These are phyloP conservation scores for Lactarius akahatsu DNA, from an alignment of 768 basidiomycete genomes.

Conservation along the genomic window DNA sequence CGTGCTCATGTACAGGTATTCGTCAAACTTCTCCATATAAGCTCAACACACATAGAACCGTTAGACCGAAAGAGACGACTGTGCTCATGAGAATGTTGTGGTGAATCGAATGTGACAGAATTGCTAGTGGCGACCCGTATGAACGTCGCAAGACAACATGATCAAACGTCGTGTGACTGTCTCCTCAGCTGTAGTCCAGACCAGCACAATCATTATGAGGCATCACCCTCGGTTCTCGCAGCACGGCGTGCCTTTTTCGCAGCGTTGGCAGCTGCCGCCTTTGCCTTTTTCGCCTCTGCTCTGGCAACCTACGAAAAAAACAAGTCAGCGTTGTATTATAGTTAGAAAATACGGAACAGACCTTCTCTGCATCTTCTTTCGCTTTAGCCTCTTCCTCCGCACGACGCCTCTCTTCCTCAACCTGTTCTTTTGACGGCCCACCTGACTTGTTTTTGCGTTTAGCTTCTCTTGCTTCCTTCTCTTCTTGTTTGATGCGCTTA, in stretches of 20 bases:
- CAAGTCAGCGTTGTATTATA: background rate
- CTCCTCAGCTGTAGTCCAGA: slow-evolving; percentile 7
- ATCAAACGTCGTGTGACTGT: slow-evolving; percentile 6
- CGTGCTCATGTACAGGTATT: background rate
- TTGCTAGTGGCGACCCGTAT: background rate
- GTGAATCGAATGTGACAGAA: background rate
- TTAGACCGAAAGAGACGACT: background rate
- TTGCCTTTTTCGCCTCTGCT: slow-evolving; percentile 81
- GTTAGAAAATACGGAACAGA: slow-evolving; percentile 32
- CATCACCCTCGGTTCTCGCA: slow-evolving; percentile 49
- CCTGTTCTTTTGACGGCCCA: slow-evolving; percentile 50
- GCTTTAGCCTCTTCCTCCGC: slow-evolving; percentile 69
- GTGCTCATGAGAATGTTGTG: background rate
- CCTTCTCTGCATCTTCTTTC: slow-evolving; percentile 87
- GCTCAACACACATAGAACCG: background rate
- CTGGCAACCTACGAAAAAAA: slow-evolving; percentile 46
- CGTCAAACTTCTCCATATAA: background rate
- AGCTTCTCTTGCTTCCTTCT: slow-evolving; percentile 90
- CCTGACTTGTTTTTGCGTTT: slow-evolving; percentile 69
- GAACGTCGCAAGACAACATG: background rate
- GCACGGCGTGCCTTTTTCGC: slow-evolving; percentile 85
- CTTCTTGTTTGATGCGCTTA: slow-evolving; percentile 94
- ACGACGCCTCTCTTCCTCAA: slow-evolving; percentile 58
- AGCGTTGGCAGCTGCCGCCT: slow-evolving; percentile 82
- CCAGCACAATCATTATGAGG: slow-evolving; percentile 9